Evolutionary conservation across 225 moss, liverwort and hornwort genomes (phyloP).

Genomic region (Rhytidiadelphus loreus): DNA sequence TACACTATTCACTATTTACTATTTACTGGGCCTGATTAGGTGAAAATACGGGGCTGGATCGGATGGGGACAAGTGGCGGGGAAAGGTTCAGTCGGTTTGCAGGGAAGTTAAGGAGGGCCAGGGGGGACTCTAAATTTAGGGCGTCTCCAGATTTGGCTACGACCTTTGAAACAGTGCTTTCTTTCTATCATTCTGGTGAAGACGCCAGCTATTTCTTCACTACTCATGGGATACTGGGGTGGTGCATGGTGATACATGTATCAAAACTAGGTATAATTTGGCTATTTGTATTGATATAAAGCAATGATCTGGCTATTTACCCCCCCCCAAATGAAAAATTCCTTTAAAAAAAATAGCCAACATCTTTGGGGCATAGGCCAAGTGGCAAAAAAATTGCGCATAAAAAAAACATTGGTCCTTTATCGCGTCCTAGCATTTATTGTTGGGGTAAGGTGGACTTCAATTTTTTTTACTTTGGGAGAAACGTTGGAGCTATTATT

Average conservation of each 20-base stretch:
- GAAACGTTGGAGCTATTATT: fast-evolving
- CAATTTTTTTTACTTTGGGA: fast-evolving
- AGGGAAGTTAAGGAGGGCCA: too few species aligned
- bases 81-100: too few species aligned
- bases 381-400: not conserved
- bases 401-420: not conserved
- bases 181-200: not conserved
- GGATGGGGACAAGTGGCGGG: not conserved
- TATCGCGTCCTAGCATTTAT: not conserved
- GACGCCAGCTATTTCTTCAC: too few species aligned
- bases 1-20: not conserved
- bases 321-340: too few species aligned
- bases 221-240: too few species aligned
- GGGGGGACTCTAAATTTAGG: conserved; percentile 4
- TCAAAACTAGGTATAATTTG: too few species aligned
- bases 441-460: fast-evolving
- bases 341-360: not conserved
- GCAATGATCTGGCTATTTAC: too few species aligned
- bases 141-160: not conserved
- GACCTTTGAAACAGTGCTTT: not conserved
- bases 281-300: too few species aligned
- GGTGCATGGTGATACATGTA: too few species aligned
- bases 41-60: not conserved
- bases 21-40: not conserved
- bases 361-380: not conserved